Evolutionary conservation across 208 protist species (phyloP), one percentile per base, ranked within the genome.

Genomic region (Endotrypanum monterogeii): DNA sequence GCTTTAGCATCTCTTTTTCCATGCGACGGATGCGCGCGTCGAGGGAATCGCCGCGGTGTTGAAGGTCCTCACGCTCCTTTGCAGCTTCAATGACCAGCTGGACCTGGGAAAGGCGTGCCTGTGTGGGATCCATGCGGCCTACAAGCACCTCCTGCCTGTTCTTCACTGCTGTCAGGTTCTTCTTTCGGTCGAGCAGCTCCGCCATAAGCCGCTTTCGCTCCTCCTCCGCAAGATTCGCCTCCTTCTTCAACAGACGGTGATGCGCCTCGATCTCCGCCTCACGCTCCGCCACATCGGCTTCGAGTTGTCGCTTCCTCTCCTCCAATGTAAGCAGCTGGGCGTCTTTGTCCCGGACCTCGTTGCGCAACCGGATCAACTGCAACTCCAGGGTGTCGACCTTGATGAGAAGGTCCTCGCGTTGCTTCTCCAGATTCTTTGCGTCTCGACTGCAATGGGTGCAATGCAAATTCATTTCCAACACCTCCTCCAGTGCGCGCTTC

Each of bases 51-150:
- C 92, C 95, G 65, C 87, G 75, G 62, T 78, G 80, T 76, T 98
- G 94, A 61, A 97, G 87, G 37, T 83, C 82, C 75, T 98, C 95
- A 3, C 93, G 84, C 77, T 97, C 91, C 67, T 94, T 93, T 23
- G 94, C 94, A 0, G 92, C 83, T 50, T 84, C 76, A 28, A 98
- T 88, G 20, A 98, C 83, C 62, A 89, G 89, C 77, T 98, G 88
- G 20, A 92, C 91, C 76, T 97, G 94, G 52, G 89, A 85, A 39
- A 85, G 76, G 1, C 78, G 71, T 44, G 84, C 91, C 80, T 89
- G 83, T 20, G 84, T 76, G 9, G 89, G 84, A 73, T 94, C 89
- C 81, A 97, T 87, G 51, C 85, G 78, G 23, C 84, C 89, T 1
- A 97, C 76, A 4, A 93, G 78, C 61, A 93, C 85, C 62, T 93